Percentiles rank a stretch among this genome's conserved stretches.
phyloP scores from a whole-genome alignment of 164 flowering plant genomes.

The Nymphaea colorata region DNA sequence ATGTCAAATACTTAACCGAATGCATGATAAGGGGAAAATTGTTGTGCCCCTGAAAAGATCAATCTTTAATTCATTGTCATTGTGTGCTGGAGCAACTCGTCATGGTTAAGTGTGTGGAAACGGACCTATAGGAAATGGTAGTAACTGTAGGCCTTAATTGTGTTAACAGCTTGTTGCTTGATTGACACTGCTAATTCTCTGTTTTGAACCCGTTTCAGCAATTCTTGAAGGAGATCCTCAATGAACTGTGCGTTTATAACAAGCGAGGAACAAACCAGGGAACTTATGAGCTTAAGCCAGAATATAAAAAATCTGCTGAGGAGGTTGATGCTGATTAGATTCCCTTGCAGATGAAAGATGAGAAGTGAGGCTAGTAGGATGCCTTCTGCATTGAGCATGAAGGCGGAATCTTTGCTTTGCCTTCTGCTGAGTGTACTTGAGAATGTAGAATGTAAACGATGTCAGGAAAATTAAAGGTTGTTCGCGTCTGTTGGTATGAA shows the following conservation, averaged over 20 bases:
- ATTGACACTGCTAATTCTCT: neutral
- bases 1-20: no score
- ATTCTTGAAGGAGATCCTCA: constrained; percentile 77
- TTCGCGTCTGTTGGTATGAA: no score
- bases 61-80: neutral
- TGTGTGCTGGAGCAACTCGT: neutral
- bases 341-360: neutral
- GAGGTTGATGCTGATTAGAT: constrained; percentile 14
- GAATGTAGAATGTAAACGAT: no score
- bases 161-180: neutral
- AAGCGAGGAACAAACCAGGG: constrained; percentile 86
- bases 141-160: neutral
- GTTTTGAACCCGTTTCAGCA: constrained; percentile 33
- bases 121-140: neutral
- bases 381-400: no score
- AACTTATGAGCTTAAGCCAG: constrained; percentile 79
- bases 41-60: neutral
- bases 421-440: no score
- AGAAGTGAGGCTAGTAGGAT: no score
- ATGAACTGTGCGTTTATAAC: constrained; percentile 76
- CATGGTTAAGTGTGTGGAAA: neutral
- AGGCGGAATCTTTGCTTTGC: no score
- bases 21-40: neutral
- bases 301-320: constrained; percentile 46
- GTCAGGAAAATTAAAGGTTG: no score